Evolutionary conservation across 78 protist species (phyloP), one percentile per base, ranked within the genome.

Genomic region (Capsaspora owczarzaki): DNA sequence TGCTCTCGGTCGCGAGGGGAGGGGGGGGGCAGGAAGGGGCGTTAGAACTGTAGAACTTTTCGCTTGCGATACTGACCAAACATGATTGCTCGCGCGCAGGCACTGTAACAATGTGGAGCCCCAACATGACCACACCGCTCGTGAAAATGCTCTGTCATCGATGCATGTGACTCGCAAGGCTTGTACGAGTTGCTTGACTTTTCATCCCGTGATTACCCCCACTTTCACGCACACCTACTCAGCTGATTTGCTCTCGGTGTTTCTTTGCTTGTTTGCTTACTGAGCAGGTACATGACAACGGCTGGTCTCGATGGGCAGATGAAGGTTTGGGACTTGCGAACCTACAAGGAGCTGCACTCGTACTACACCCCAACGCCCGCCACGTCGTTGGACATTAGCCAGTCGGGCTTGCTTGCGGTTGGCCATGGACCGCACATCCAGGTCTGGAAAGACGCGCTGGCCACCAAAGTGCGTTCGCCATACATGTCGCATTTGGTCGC

Each of bases 241-340:
- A 33, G 47, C 33, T 4, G 16, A 8, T 5, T 2, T 5, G 19
- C 6, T 27, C 23, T 8, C 2, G 27, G 19, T 68, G 31, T 66
- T 61, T 6, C 46, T 51, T 53, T 14, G 60, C 83, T 68, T 27
- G 33, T 2, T 35, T 5, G 79, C 68, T 8, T 10, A 51, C 4
- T 19, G 43, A 4, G 61, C 60, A 66, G 85, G 35, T n/a, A 83
- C 78, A 53, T 94, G 86, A 90, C 53, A 12, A 90, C 94, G 16
- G 61, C 90, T 2, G 96, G 95, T 6, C 49, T 71, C 35, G 97
- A 94, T 82, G 74, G 87, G 20, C 69, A 27, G 70, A 66, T 97
- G 78, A 89, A 92, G 66, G 83, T 97, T 42, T 97, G 97, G 95
- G 99, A 97, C 61, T 35, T 94, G 23, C 81, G 99, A 31, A 97